phyloP scores from a whole-genome alignment of 1,284 basidiomycete species.

The Sporisorium exsertum region DNA sequence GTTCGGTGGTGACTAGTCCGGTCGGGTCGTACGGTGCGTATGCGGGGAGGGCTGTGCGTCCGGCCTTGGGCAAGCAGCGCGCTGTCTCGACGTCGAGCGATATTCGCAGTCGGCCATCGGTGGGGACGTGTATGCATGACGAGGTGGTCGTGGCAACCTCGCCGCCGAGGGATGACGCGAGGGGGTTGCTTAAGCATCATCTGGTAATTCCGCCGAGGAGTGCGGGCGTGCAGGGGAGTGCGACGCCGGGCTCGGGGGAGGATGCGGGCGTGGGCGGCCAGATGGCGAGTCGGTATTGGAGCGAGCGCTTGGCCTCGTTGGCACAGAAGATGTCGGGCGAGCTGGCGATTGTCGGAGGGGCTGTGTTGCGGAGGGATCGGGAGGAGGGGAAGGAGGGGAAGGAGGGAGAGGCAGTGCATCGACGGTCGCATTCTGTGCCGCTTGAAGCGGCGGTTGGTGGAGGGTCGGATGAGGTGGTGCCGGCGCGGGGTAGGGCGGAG shows the following conservation, averaged over 20 bases:
- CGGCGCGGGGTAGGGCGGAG: background rate
- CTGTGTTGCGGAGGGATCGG: conserved; percentile 19
- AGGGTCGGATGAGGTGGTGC: background rate
- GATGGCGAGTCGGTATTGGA: conserved; percentile 37
- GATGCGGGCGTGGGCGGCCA: conserved; percentile 15
- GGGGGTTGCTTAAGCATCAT: conserved; percentile 28
- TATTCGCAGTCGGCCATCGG: conserved; percentile 16
- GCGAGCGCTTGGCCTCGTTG: conserved; percentile 33
- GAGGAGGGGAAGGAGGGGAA: conserved; percentile 1
- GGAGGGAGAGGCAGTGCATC: background rate
- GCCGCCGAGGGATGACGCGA: conserved; percentile 31
- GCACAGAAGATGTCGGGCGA: conserved; percentile 47
- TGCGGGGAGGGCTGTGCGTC: conserved; percentile 9
- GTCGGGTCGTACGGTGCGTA: conserved; percentile 24
- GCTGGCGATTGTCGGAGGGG: conserved; percentile 22
- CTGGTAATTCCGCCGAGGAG: conserved; percentile 27
- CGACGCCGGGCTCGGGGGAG: conserved; percentile 47
- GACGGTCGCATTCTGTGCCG: conserved; percentile 14
- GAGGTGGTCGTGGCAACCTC: conserved; percentile 36
- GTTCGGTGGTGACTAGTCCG: conserved; percentile 28
- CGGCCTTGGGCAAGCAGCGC: conserved; percentile 25
- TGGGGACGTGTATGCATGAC: conserved; percentile 29
- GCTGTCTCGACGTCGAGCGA: conserved; percentile 29
- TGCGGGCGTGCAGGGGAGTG: conserved; percentile 5
- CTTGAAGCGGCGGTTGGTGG: background rate